Evolutionary conservation across 164 flowering plant species (phyloP).

Genomic region (Amborella trichopoda): DNA sequence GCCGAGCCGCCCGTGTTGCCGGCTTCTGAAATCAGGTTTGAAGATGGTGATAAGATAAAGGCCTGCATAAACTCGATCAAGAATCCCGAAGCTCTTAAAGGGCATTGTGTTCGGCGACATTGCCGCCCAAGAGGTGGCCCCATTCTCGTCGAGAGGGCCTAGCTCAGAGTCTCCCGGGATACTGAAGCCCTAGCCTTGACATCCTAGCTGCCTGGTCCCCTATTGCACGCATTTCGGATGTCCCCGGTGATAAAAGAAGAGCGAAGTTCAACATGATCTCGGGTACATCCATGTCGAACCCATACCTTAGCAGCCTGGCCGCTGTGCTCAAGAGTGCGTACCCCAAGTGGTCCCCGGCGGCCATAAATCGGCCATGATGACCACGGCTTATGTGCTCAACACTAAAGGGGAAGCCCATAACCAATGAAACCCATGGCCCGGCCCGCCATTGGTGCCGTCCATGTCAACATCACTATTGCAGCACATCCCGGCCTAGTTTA

Average conservation of each 20-base stretch:
- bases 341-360: conserved; percentile 60
- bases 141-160: conserved; percentile 51
- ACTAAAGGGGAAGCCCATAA: conserved; percentile 17
- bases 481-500: conserved; percentile 42
- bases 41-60: conserved; percentile 21
- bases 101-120: conserved; percentile 31
- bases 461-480: conserved; percentile 38
- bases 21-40: conserved; percentile 27
- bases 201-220: conserved; percentile 53
- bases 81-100: conserved; percentile 25
- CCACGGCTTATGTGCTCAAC: conserved; percentile 27
- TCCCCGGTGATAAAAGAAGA: conserved; percentile 9
- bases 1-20: conserved; percentile 42
- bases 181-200: conserved; percentile 46
- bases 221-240: too few species aligned
- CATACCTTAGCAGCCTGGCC: conserved; percentile 48
- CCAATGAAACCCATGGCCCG: conserved; percentile 13
- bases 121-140: conserved; percentile 32
- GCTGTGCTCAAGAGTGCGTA: too few species aligned
- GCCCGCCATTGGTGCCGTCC: conserved; percentile 47
- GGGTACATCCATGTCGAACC: conserved; percentile 59
- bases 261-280: conserved; percentile 28
- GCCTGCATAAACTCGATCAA: conserved; percentile 32
- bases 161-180: conserved; percentile 27
- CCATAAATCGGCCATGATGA: too few species aligned